These are phyloP conservation scores for Salix dunnii DNA, from an alignment of 345 rosid species.

Conservation along the genomic window DNA sequence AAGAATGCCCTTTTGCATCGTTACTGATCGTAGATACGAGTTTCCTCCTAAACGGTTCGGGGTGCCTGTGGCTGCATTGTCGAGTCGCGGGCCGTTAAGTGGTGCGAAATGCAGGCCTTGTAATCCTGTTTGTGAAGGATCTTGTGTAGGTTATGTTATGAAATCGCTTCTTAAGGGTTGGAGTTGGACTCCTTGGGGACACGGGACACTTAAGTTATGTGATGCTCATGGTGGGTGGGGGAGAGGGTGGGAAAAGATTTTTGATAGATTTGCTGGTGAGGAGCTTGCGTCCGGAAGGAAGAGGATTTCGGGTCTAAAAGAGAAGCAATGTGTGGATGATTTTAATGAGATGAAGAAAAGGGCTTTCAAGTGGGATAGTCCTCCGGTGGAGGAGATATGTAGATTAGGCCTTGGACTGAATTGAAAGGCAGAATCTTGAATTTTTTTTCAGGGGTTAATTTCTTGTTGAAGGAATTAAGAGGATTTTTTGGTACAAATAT, in stretches of 20 bases:
- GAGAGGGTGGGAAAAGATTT: conserved; percentile 63
- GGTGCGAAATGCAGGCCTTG: conserved; percentile 97
- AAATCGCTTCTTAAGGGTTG: conserved; percentile 42
- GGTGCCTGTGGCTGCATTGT: conserved; percentile 76
- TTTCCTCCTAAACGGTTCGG: conserved; percentile 68
- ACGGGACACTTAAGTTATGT: conserved; percentile 57
- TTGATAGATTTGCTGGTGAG: conserved; percentile 49
- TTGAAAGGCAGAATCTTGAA: not conserved
- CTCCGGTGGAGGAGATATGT: conserved; percentile 62
- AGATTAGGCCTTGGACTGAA: conserved; percentile 31
- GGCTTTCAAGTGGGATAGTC: conserved; percentile 61
- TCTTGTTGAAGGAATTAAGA: conserved; percentile 4
- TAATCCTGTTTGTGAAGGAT: conserved; percentile 46
- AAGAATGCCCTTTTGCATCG: conserved; percentile 73
- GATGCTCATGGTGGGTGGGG: conserved; percentile 71
- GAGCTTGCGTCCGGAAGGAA: conserved; percentile 46
- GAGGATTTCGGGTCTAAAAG: conserved; percentile 24
- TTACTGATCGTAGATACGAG: conserved; percentile 56
- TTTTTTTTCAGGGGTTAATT: not conserved
- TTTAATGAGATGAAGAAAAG: conserved; percentile 47
- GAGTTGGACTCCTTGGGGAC: conserved; percentile 94
- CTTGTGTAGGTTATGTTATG: conserved; percentile 60
- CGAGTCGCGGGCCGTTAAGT: conserved; percentile 76
- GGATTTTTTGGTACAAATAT: not conserved
- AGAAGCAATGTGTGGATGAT: conserved; percentile 50